phyloP scores from a whole-genome alignment of 768 basidiomycete species.

The Collybia sp. region DNA sequence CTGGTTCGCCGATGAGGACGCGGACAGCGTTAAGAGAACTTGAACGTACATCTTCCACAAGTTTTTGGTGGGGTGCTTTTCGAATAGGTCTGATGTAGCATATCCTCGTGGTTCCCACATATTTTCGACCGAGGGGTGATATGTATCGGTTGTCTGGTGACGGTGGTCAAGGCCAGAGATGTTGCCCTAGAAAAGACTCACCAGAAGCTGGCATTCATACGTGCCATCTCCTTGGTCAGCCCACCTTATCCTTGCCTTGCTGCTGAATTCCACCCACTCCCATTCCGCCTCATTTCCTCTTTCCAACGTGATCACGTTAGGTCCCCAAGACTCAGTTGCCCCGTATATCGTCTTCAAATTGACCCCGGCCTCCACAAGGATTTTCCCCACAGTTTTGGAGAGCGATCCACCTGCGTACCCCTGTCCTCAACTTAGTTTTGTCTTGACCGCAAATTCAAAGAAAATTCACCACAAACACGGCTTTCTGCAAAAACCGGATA shows the following conservation, averaged over 20 bases:
- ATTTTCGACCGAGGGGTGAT: slow-evolving; percentile 29
- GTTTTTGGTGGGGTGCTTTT: neutral
- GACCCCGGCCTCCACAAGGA: slow-evolving; percentile 27
- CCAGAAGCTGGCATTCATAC: slow-evolving; percentile 33
- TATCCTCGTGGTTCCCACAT: neutral
- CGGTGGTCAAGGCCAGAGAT: too few species aligned
- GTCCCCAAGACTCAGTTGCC: slow-evolving; percentile 27
- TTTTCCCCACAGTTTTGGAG: slow-evolving; percentile 28
- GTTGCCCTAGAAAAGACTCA: slow-evolving; percentile 8
- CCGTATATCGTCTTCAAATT: slow-evolving; percentile 28
- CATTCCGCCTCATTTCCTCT: slow-evolving; percentile 17
- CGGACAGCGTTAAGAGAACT: neutral
- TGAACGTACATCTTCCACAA: neutral
- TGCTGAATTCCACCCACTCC: slow-evolving; percentile 26
- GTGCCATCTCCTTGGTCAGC: slow-evolving; percentile 28
- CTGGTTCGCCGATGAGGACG: neutral
- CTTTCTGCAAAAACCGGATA: slow-evolving; percentile 16
- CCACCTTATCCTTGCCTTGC: slow-evolving; percentile 25
- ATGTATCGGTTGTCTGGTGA: slow-evolving; percentile 22
- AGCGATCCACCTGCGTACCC: slow-evolving; percentile 30
- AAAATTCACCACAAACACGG: slow-evolving; percentile 23
- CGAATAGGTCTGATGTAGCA: neutral
- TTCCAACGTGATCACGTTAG: slow-evolving; percentile 11
- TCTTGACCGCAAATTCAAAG: neutral
- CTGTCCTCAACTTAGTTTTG: slow-evolving; percentile 12